Percentiles rank a stretch among this genome's conserved stretches.
These are phyloP conservation scores for Adansonia rubrostipa DNA, from an alignment of 441 rosid genomes.

Conservation along the genomic window DNA sequence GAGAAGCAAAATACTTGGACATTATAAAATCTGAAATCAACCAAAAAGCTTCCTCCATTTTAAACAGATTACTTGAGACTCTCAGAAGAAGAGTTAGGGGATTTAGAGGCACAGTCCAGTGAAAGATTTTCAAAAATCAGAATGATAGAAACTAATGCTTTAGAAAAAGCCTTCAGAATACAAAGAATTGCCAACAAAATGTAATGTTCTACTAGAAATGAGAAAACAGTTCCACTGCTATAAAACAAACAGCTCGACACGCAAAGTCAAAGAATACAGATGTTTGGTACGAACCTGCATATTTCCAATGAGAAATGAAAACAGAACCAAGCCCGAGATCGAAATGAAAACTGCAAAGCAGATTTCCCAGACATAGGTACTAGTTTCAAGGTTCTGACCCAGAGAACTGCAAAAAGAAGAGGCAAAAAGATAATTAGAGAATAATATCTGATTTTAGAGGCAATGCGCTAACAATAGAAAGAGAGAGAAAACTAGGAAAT, in stretches of 20 bases:
- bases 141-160: slow-evolving; percentile 14
- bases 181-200: neutral
- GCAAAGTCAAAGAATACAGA: neutral
- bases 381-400: slow-evolving; percentile 82
- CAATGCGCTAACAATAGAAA: neutral
- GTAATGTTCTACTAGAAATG: neutral
- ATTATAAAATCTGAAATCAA: slow-evolving; percentile 11
- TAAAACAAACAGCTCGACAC: neutral
- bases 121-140: neutral
- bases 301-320: slow-evolving; percentile 82
- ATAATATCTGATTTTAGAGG: neutral
- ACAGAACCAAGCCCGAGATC: slow-evolving; percentile 69
- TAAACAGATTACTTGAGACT: slow-evolving; percentile 13
- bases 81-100: neutral
- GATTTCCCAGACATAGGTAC: slow-evolving; percentile 74
- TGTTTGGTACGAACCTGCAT: slow-evolving; percentile 66
- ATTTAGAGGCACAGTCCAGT: slow-evolving; percentile 2
- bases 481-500: slow-evolving; percentile 8
- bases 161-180: slow-evolving; percentile 7
- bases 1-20: neutral
- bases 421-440: no score
- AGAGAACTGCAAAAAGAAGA: slow-evolving; percentile 57
- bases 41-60: neutral
- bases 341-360: slow-evolving; percentile 72
- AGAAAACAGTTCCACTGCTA: slow-evolving; percentile 5